phyloP scores from a whole-genome alignment of 495 filamentous ascomycete genomes.

The Talaromyces proteolyticus region DNA sequence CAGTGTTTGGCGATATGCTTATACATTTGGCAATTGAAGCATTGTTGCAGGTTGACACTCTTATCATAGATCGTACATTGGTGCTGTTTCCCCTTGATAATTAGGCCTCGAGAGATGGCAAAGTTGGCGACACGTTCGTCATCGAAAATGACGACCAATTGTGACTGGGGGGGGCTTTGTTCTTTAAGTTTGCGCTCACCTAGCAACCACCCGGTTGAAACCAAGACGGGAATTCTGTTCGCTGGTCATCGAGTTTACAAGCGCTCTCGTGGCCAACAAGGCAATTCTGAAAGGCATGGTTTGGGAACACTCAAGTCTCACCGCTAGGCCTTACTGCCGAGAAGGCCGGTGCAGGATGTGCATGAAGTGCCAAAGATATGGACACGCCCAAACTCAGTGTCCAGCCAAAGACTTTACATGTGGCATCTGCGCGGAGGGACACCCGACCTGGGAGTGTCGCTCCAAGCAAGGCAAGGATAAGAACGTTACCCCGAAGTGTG shows the following conservation, averaged over 20 bases:
- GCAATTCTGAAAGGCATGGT: conserved; percentile 8
- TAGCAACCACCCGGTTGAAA: neutral
- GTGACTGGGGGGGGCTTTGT: neutral
- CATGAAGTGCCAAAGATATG: conserved; percentile 13
- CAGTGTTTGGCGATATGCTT: neutral
- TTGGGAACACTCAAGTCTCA: conserved; percentile 8
- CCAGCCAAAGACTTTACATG: conserved; percentile 5
- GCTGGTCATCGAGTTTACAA: conserved; percentile 15
- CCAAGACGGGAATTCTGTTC: no score
- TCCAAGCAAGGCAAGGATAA: neutral
- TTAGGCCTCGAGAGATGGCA: neutral
- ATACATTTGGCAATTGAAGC: neutral
- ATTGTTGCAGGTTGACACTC: neutral
- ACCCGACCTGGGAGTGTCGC: conserved; percentile 15
- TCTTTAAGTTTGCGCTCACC: neutral
- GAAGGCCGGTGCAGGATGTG: conserved; percentile 12
- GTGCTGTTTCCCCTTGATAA: conserved; percentile 1
- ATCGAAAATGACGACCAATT: neutral
- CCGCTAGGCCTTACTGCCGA: conserved; percentile 4
- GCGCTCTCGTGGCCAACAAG: conserved; percentile 12
- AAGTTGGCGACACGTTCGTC: neutral
- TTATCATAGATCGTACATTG: neutral
- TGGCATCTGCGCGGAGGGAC: conserved; percentile 8
- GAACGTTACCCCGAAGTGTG: conserved; percentile 7
- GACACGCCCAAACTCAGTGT: conserved; percentile 14